Evolutionary conservation across 164 flowering plant genomes (phyloP), one percentile per base, ranked within the genome.

Genomic region (Chloranthus sessilifolius): DNA sequence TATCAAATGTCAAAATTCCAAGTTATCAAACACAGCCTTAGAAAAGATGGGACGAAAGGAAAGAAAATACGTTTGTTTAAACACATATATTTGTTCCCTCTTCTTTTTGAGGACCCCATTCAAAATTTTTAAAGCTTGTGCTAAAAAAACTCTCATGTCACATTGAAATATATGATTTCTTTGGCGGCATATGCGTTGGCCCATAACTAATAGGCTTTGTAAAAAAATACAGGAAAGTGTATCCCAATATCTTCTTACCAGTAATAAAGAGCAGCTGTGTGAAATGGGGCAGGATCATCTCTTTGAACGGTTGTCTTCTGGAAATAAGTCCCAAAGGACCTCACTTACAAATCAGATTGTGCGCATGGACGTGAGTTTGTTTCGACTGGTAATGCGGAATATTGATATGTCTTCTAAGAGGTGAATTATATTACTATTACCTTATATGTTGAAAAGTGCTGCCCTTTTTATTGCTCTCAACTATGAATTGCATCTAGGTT

Each of bases 231-330:
- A 91, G 98, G 95, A 83, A 55, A 88, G 98, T 62, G 83, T 74
- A 68, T 64, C 71, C 34, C 82, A 80, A 45, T 72, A 71, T 53
- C 83, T 75, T 37, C 70, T 91, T 33, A 72, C 76, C 52, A 74
- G 76, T 26, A 88, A 86, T 26, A 91, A 91, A 63, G 85, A 79
- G 83, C 82, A 80, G 65, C 72, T 91, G 9, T 35, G 44, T 72
- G 92, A 81, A 64, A 58, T 91, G 77, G 86, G 78, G 51, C 98
- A 88, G 53, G 53, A 82, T 36, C 96, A 88, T 70, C 70, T 91
- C 21, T 79, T 91, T 64, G 58, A 88, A 63, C 96, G 98, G 20
- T 67, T 88, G 46, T 66, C 75, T 43, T 69, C 53, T 74, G 98
- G 98, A 39, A 85, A 77, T 30, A 85, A 80, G 68, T 62, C 62